phyloP scores from a whole-genome alignment of 2,329 filamentous ascomycete species.

The Aureobasidium namibiae region DNA sequence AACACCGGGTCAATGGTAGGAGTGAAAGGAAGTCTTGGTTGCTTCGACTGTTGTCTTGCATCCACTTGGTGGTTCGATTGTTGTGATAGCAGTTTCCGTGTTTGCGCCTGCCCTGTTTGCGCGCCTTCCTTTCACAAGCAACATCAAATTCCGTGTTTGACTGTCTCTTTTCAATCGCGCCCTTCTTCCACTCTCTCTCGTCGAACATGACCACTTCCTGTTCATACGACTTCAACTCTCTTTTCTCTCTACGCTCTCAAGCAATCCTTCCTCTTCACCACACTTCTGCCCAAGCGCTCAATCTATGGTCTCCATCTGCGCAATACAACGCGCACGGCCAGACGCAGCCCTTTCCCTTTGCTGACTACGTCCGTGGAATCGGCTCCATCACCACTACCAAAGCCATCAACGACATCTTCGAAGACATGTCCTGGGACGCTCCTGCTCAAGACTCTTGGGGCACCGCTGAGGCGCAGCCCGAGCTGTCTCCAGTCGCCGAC shows the following conservation, averaged over 20 bases:
- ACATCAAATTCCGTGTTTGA: background rate
- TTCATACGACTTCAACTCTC: background rate
- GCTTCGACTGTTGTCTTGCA: background rate
- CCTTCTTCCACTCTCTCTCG: background rate
- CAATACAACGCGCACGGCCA: background rate
- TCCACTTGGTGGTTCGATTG: background rate
- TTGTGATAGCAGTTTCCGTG: background rate
- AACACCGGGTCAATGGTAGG: no score
- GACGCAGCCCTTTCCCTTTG: background rate
- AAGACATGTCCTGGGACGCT: background rate
- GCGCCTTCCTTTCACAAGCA: background rate
- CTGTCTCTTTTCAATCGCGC: background rate
- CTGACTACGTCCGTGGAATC: background rate
- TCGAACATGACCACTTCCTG: background rate
- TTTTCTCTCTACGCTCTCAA: background rate
- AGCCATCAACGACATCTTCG: background rate
- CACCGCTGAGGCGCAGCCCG: background rate
- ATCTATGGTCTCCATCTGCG: conserved; percentile 1
- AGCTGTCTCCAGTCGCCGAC: background rate
- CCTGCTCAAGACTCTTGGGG: background rate
- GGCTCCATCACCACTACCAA: background rate
- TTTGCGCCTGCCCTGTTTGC: background rate
- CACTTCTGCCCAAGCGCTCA: background rate
- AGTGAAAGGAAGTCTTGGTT: background rate
- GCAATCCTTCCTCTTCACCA: background rate